Conservation (phyloP, 306 rosid species). For the Dryas octopetala region DNA sequence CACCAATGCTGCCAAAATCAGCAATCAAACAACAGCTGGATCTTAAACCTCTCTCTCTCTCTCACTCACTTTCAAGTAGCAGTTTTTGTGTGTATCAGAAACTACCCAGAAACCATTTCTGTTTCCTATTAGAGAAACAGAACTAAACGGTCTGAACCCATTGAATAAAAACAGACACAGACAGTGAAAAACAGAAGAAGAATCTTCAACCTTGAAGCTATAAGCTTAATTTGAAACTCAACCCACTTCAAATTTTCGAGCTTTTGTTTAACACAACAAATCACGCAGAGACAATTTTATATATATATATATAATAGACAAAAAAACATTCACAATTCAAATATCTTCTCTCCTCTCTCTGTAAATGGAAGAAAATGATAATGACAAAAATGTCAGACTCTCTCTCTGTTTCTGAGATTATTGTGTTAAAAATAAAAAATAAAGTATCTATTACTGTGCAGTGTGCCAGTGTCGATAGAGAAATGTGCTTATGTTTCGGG, state of each 20-base stretch:
- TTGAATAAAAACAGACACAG: not conserved
- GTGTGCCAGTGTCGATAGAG: constrained; percentile 16
- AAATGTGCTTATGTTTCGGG: not conserved
- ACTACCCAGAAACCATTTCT: constrained; percentile 27
- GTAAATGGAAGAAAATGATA: constrained; percentile 33
- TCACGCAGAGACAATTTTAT: constrained; percentile 15
- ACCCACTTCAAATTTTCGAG: constrained; percentile 18
- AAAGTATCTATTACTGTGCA: constrained; percentile 26
- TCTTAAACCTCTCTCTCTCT: constrained; percentile 28
- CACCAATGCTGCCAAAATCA: constrained; percentile 41
- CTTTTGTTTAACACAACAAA: constrained; percentile 25
- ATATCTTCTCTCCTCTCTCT: constrained; percentile 36
- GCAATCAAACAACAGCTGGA: constrained; percentile 38
- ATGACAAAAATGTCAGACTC: constrained; percentile 24
- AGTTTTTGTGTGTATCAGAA: constrained; percentile 40
- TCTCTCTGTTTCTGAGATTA: constrained; percentile 40
- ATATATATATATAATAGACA: not conserved
- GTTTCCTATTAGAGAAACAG: constrained; percentile 26
- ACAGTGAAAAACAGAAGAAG: constrained; percentile 13
- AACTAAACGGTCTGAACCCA: constrained; percentile 33
- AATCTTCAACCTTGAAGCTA: constrained; percentile 19
- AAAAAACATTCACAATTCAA: constrained; percentile 65
- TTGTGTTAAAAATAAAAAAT: constrained; percentile 15
- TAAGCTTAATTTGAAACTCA: constrained; percentile 26
- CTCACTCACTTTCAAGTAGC: constrained; percentile 26